Base-by-base conservation (phyloP, 768 basidiomycete species). In the Glaciozyma martinii region DNA sequence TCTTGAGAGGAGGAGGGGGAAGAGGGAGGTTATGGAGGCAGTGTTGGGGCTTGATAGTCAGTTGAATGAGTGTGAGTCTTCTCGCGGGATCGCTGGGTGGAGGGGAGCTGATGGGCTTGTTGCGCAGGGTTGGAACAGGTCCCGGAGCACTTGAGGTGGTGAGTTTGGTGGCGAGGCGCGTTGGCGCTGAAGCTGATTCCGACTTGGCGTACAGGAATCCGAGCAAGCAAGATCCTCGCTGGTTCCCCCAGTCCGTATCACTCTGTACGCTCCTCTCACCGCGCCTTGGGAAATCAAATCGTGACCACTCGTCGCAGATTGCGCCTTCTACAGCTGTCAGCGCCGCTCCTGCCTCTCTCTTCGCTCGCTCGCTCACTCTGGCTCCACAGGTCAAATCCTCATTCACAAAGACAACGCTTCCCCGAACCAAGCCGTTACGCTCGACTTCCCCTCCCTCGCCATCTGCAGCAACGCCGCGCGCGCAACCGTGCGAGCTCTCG, bases 401-500 rank as follows among this genome's bases (percentile, higher is more conserved):
- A 80, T 89, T 42, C 87, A 90, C 75, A 84, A 87, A 3, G 85
- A 87, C 0, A 89, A 88, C 76, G 84, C 90, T 60, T 62, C 65
- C 12, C 71, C 71, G 3, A 23, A 40, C 9, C 64, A 65, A 1
- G 58, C 61, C 0, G 47, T 42, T 19, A n/a, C 44, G 1, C 61
- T 69, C 32, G 54, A 61, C 19, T 83, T 85, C 72, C 86, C 86
- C 15, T 87, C 85, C 1, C 78, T 87, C 27, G 85, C 86, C 0
- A 88, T 87, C 60, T 89, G 86, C 74, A 84, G 85, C 25, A 90
- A 90, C 66, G 82, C 90, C 0, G 87, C 90, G 3, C 80, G 88
- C 12, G 87, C 87, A 1, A 85, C 82, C 63, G 83, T 82, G 44
- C 87, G 86, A 73, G 81, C 91, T 40, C 75, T 87, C n/a, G 87